Evolutionary conservation across 139 green algal genomes (phyloP).

Genomic region (Chloropicon primus): DNA sequence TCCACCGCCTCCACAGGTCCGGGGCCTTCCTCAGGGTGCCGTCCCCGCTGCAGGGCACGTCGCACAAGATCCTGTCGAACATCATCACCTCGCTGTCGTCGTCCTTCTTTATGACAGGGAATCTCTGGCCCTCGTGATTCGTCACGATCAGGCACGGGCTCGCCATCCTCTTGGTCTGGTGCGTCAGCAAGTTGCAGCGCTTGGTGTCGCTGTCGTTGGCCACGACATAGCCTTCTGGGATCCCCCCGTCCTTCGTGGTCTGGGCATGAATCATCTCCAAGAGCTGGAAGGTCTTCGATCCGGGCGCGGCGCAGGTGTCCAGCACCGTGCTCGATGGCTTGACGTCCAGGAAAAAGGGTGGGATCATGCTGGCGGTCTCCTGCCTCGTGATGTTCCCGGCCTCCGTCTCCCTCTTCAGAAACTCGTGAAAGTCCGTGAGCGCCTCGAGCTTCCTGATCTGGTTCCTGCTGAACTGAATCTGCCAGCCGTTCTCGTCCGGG

Average conservation of each 20-base stretch:
- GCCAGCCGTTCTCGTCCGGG: slow-evolving; percentile 81
- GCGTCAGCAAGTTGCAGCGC: slow-evolving; percentile 91
- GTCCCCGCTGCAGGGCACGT: slow-evolving; percentile 94
- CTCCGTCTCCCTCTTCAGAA: slow-evolving; percentile 64
- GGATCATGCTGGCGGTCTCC: slow-evolving; percentile 98
- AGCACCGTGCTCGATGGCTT: slow-evolving; percentile 85
- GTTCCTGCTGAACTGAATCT: slow-evolving; percentile 66
- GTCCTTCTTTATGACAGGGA: slow-evolving; percentile 41
- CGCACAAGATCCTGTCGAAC: slow-evolving; percentile 88
- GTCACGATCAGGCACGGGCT: slow-evolving; percentile 77
- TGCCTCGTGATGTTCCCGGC: slow-evolving; percentile 86
- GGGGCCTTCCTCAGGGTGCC: slow-evolving; percentile 92
- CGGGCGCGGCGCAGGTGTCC: slow-evolving; percentile 94
- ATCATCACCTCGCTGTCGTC: slow-evolving; percentile 12
- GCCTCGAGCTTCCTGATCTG: slow-evolving; percentile 69
- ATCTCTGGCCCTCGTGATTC: slow-evolving; percentile 80
- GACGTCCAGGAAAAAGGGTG: slow-evolving; percentile 89
- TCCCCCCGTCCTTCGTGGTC: background rate
- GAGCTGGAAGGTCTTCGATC: slow-evolving; percentile 84
- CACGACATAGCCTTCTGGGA: slow-evolving; percentile 64
- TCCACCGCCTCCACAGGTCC: slow-evolving; percentile 83
- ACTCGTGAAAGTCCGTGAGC: slow-evolving; percentile 33
- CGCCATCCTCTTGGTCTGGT: slow-evolving; percentile 88
- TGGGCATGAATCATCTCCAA: slow-evolving; percentile 8
- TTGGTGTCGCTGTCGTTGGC: slow-evolving; percentile 91